These are phyloP conservation scores for Withania somnifera DNA, from an alignment of 305 asterid genomes.

Conservation along the genomic window DNA sequence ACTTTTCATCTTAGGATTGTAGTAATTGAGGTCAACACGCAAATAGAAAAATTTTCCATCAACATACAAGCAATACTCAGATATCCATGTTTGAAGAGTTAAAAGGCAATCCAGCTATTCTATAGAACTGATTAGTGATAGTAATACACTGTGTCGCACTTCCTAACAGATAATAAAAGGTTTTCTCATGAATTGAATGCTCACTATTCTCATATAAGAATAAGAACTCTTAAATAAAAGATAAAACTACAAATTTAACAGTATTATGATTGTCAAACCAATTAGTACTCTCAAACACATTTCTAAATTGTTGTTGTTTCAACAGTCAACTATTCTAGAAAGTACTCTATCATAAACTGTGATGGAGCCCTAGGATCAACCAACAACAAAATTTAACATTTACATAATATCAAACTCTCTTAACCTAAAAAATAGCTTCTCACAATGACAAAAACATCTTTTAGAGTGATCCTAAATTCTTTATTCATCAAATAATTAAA, in stretches of 20 bases:
- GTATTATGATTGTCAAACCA: not conserved
- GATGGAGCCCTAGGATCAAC: not conserved
- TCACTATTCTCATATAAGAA: not conserved
- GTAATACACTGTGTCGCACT: no score
- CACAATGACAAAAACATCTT: not conserved
- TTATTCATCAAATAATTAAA: not conserved
- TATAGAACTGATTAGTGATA: no score
- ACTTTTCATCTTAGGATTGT: no score
- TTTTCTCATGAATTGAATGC: not conserved
- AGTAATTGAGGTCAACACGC: no score
- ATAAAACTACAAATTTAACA: not conserved
- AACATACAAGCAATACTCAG: no score
- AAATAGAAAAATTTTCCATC: no score
- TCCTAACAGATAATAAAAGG: not conserved
- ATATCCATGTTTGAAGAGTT: no score
- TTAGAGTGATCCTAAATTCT: not conserved
- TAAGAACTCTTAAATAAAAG: not conserved
- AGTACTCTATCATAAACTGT: not conserved
- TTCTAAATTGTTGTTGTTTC: not conserved
- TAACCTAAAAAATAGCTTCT: not conserved
- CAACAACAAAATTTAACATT: not conserved
- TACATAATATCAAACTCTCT: not conserved
- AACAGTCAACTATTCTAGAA: not conserved
- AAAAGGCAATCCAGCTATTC: no score
- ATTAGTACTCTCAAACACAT: rapidly evolving